Evolutionary conservation across 192 early-diverging fungal species (phyloP).

Genomic region (Linnemannia elongata): DNA sequence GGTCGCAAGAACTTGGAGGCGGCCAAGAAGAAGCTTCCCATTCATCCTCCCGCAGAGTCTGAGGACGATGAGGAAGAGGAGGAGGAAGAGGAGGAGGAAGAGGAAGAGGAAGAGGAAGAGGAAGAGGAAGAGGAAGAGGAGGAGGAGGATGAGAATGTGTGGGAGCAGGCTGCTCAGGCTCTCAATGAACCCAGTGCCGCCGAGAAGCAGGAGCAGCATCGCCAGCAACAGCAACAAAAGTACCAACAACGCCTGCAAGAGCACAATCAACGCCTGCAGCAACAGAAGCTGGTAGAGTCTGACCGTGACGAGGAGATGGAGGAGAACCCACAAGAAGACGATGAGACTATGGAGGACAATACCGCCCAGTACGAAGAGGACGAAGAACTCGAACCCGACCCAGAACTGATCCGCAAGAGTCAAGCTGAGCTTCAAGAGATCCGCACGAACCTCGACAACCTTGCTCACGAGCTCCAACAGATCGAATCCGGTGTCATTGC

Average conservation of each 20-base stretch:
- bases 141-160: not conserved
- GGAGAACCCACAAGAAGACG: not conserved
- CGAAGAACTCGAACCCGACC: slow-evolving; percentile 18
- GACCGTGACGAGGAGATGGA: slow-evolving; percentile 9
- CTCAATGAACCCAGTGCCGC: not conserved
- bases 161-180: not conserved
- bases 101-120: not conserved
- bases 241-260: not conserved
- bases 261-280: not conserved
- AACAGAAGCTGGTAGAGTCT: not conserved
- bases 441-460: not conserved
- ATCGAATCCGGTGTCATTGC: slow-evolving; percentile 21
- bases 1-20: not conserved
- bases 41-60: not conserved
- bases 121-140: not conserved
- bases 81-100: not conserved
- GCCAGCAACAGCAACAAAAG: not conserved
- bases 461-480: slow-evolving; percentile 21
- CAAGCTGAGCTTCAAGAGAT: slow-evolving; percentile 29
- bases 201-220: not conserved
- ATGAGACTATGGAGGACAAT: slow-evolving; percentile 3
- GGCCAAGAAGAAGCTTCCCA: not conserved
- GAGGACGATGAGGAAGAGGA: not conserved
- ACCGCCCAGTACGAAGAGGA: not conserved
- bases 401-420: slow-evolving; percentile 19